Percentiles rank a stretch among this genome's conserved stretches.
phyloP scores from a whole-genome alignment of 768 basidiomycete species.

The Tulasnella sp. region DNA sequence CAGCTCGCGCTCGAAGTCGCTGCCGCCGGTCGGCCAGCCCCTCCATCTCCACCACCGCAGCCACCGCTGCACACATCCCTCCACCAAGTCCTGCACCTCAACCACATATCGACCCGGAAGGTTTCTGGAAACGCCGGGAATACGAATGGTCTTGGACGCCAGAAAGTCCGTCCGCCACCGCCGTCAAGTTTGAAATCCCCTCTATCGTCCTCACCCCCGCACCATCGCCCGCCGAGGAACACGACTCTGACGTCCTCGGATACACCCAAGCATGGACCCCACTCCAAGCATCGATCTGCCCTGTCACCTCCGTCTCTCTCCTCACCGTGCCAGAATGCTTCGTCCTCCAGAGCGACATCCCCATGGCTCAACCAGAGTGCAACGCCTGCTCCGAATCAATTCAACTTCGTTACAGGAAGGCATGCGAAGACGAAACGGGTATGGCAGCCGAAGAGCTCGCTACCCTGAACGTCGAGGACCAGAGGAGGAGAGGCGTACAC shows the following conservation, averaged over 20 bases:
- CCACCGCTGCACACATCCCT: neutral
- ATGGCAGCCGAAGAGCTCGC: neutral
- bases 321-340: conserved; percentile 8
- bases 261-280: neutral
- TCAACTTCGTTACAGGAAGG: neutral
- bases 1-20: conserved; percentile 4
- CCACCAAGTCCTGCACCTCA: conserved; percentile 5
- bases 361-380: neutral
- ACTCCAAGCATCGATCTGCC: neutral
- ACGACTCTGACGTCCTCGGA: neutral
- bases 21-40: conserved; percentile 6
- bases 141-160: conserved; percentile 1
- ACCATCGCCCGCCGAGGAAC: neutral
- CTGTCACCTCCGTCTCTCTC: neutral
- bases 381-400: neutral
- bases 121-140: conserved; percentile 2
- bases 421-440: neutral
- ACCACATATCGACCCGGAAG: conserved; percentile 1
- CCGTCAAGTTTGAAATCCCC: neutral
- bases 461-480: neutral
- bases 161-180: neutral
- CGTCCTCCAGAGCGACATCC: conserved; percentile 10
- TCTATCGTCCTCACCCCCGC: neutral
- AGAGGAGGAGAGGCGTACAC: neutral
- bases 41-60: neutral